Base-by-base conservation (phyloP, 345 rosid species). In the Eucalyptus marginata region DNA sequence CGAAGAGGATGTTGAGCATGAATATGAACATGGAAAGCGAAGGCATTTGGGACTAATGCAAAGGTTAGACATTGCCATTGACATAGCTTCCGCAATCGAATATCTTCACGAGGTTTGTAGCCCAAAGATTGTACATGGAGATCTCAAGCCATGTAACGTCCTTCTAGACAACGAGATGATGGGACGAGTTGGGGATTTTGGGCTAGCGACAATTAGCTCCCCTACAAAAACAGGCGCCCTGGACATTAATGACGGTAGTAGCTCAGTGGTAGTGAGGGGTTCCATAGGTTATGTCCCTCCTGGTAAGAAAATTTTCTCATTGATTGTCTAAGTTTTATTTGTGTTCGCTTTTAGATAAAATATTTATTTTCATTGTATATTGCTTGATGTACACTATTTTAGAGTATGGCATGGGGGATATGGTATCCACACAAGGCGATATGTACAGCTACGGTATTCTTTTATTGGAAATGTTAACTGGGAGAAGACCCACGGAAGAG, bases 221-320 rank as follows among this genome's bases (percentile, higher is more conserved):
- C 6, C 2, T 25, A 2, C 0, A 7, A 58, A 27, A 58, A 25
- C 7, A 58, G 0, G 11, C 0, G 14, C 66, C 66, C 2, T 5
- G n/a, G 66, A 58, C n/a, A 25, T 25, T 58, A 15, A 58, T 11
- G 10, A 58, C 0, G 0, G 0, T 0, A 2, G 4, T 27, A 58
- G 1, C 66, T 58, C 15, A 10, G 0, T 58, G 3, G 66, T 0
- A 0, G 3, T 58, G 66, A 58, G 0, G n/a, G 66, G 66, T 25
- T 58, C 66, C 2, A 0, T 25, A 25, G 66, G 66, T 25, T 58
- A 58, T 25, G 1, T 58, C 0, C 66, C 66, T 58, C n/a, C n/a
- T 5, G n/a, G 66, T 58, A 58, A 58, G n/a, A 58, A 58, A 58
- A 11, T 58, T 58, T 25, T 58, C 66, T 58, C n/a, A 58, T 58